Percentiles rank a stretch among this genome's conserved stretches.
Evolutionary conservation across 1,284 basidiomycete species (phyloP).

Genomic region (Malassezia japonica): DNA sequence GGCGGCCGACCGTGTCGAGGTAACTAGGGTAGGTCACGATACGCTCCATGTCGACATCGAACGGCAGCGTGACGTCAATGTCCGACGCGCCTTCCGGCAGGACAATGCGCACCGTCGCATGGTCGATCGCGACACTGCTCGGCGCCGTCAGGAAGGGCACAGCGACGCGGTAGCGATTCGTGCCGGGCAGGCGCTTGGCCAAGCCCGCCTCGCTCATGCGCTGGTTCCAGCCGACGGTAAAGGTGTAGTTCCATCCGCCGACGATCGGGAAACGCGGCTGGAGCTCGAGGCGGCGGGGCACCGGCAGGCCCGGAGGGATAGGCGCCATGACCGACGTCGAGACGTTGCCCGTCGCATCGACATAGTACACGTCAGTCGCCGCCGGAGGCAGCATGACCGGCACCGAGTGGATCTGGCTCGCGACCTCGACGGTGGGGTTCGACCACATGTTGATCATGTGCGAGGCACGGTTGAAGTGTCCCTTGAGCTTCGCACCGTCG

Average conservation of each 20-base stretch:
- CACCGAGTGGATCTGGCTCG: background rate
- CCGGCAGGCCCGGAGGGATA: slow-evolving; percentile 19
- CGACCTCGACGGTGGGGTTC: slow-evolving; percentile 58
- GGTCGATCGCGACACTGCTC: slow-evolving; percentile 68
- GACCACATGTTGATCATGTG: slow-evolving; percentile 66
- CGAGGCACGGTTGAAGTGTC: slow-evolving; percentile 84
- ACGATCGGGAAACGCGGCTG: slow-evolving; percentile 82
- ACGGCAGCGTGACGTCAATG: slow-evolving; percentile 62
- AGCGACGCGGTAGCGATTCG: slow-evolving; percentile 57
- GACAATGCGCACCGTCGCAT: slow-evolving; percentile 69
- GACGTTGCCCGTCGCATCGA: slow-evolving; percentile 71
- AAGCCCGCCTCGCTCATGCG: slow-evolving; percentile 15
- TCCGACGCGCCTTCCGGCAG: slow-evolving; percentile 88
- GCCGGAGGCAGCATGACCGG: slow-evolving; percentile 18
- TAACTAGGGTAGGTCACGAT: slow-evolving; percentile 69
- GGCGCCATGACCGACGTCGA: slow-evolving; percentile 77
- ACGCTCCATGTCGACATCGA: slow-evolving; percentile 59
- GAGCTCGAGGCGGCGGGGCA: slow-evolving; percentile 59
- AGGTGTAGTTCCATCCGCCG: slow-evolving; percentile 95
- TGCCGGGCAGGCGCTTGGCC: slow-evolving; percentile 51
- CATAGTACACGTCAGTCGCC: slow-evolving; percentile 23
- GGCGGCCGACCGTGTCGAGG: slow-evolving; percentile 84
- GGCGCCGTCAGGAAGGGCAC: slow-evolving; percentile 79
- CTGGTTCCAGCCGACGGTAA: slow-evolving; percentile 86
- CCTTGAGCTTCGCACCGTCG: slow-evolving; percentile 80